Evolutionary conservation across 257 asterid species (phyloP).

Genomic region (Solanum pinnatisectum): DNA sequence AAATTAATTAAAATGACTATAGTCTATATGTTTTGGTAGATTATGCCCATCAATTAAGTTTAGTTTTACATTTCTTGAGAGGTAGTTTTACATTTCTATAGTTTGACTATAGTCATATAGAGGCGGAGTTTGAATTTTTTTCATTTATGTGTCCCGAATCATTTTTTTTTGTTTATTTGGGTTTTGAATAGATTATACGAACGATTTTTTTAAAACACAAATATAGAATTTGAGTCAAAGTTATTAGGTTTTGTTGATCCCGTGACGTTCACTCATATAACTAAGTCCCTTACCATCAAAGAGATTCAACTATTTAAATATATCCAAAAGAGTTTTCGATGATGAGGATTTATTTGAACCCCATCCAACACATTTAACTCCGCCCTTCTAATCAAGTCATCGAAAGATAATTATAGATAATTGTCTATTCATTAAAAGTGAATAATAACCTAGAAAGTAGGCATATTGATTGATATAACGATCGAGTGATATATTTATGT

Average conservation of each 20-base stretch:
- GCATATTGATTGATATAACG: background rate
- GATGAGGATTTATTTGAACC: background rate
- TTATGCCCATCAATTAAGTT: background rate
- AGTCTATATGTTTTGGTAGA: background rate
- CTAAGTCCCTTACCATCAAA: background rate
- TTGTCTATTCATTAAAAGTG: background rate
- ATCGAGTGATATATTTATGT: background rate
- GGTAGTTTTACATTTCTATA: no score
- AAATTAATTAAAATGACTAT: background rate
- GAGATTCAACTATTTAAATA: background rate
- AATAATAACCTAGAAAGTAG: background rate
- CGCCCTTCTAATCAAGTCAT: background rate
- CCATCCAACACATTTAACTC: background rate
- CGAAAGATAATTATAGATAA: background rate
- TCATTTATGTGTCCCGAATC: fast-evolving
- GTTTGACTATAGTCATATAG: background rate
- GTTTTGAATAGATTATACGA: background rate
- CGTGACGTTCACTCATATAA: background rate
- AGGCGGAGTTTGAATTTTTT: no score
- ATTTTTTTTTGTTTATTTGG: background rate
- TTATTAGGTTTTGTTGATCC: background rate
- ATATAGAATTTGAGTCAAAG: background rate
- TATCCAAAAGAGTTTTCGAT: background rate
- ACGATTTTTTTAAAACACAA: background rate
- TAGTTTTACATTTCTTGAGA: background rate